Percentiles rank a stretch among this genome's conserved stretches.
Conservation (phyloP, 768 basidiomycete genomes). For the Chalciporus pseudorubinellus region DNA sequence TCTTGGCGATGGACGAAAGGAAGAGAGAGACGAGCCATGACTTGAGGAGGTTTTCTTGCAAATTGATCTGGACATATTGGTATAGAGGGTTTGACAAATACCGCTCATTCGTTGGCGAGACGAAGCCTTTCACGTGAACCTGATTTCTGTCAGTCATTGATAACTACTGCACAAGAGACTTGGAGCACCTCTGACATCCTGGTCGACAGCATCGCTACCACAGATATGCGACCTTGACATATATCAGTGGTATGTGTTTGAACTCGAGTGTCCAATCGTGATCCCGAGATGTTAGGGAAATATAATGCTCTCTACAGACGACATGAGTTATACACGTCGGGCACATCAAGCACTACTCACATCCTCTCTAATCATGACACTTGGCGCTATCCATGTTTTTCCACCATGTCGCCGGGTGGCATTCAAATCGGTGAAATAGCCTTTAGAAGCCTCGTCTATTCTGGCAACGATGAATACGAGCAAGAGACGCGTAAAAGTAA, state of each 20-base stretch:
- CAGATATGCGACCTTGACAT: conserved; percentile 70
- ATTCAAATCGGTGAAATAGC: conserved; percentile 87
- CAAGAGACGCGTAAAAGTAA: neutral
- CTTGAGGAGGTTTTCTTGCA: conserved; percentile 93
- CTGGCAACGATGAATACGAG: conserved; percentile 31
- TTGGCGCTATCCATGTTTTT: conserved; percentile 93
- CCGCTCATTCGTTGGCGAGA: conserved; percentile 49
- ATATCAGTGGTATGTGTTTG: conserved; percentile 75
- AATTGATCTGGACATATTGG: conserved; percentile 82
- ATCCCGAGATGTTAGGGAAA: conserved; percentile 83
- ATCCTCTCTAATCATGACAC: conserved; percentile 84
- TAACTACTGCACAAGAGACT: neutral
- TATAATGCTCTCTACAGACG: conserved; percentile 77
- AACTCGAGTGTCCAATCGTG: conserved; percentile 52
- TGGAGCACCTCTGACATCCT: conserved; percentile 77
- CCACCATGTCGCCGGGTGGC: conserved; percentile 81
- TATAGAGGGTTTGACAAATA: conserved; percentile 58
- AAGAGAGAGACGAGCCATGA: conserved; percentile 87
- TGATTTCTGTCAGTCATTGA: conserved; percentile 27
- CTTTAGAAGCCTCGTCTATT: conserved; percentile 64
- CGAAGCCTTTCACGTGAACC: conserved; percentile 79
- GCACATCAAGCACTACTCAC: conserved; percentile 51
- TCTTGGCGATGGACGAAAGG: conserved; percentile 65
- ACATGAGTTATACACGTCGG: neutral
- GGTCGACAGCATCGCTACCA: conserved; percentile 82